phyloP scores from a whole-genome alignment of 1,284 basidiomycete species.

The Trametes hirsuta region DNA sequence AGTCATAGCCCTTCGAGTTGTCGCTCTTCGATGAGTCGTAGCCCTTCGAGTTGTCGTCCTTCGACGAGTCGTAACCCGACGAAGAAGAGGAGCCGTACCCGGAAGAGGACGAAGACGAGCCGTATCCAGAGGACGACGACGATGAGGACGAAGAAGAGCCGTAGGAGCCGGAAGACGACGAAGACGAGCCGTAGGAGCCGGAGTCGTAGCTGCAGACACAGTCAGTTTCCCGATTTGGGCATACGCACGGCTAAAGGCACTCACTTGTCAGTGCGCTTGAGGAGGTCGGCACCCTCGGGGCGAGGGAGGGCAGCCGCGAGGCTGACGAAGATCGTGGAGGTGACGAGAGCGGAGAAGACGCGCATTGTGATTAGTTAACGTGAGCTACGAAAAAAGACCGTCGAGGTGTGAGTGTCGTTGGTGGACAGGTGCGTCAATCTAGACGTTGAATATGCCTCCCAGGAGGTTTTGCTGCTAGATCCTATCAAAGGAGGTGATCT shows the following conservation, averaged over 20 bases:
- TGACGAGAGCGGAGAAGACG: conserved; percentile 53
- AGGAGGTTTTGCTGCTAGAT: conserved; percentile 55
- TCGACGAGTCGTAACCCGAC: not conserved
- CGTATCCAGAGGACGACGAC: not conserved
- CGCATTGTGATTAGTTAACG: conserved; percentile 51
- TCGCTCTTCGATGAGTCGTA: conserved; percentile 1
- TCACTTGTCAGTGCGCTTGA: conserved; percentile 23
- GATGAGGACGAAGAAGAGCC: not conserved
- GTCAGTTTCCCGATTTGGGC: conserved; percentile 11
- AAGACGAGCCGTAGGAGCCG: conserved; percentile 1
- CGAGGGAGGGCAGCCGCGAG: conserved; percentile 52
- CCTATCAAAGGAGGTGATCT: conserved; percentile 79
- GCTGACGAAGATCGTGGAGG: conserved; percentile 54
- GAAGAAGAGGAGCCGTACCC: not conserved
- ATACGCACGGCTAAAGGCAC: not conserved
- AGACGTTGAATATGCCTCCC: conserved; percentile 53
- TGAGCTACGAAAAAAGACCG: conserved; percentile 41
- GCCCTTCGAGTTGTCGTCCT: not conserved
- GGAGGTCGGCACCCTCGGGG: conserved; percentile 41
- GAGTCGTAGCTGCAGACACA: conserved; percentile 6
- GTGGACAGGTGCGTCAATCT: conserved; percentile 37
- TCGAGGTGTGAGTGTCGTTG: conserved; percentile 50
- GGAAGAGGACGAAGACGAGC: not conserved
- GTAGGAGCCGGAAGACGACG: conserved; percentile 3
- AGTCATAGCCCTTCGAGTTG: conserved; percentile 3